Conservation (phyloP, 139 green algal species). For the Tetraselmis chui region DNA sequence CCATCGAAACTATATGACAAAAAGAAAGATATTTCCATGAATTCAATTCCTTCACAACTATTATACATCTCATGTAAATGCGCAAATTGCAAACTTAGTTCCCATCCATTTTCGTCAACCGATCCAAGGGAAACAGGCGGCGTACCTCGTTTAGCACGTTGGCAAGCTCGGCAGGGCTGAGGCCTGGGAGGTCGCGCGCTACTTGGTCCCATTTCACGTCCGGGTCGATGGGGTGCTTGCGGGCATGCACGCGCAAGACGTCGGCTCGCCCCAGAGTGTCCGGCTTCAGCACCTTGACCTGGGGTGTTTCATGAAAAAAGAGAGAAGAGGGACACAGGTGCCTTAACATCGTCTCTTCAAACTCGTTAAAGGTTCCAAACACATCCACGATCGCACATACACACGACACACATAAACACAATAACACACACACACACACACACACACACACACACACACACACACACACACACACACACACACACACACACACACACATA, state of each 20-base stretch:
- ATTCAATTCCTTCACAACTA: too few relatives aligned
- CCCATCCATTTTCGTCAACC: too few relatives aligned
- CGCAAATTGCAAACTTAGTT: too few relatives aligned
- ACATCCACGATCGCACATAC: too few relatives aligned
- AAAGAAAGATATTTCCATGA: too few relatives aligned
- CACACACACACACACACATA: conserved; percentile 22
- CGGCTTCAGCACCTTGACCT: conserved; percentile 48
- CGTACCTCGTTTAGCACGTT: conserved; percentile 90
- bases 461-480: background rate
- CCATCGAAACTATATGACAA: too few relatives aligned
- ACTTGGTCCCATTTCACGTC: conserved; percentile 86
- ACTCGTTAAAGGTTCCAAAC: too few relatives aligned
- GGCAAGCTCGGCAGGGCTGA: conserved; percentile 86
- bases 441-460: background rate
- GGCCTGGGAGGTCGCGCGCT: conserved; percentile 81
- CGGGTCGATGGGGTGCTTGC: conserved; percentile 38
- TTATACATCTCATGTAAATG: too few relatives aligned
- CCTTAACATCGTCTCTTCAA: background rate
- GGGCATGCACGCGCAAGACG: conserved; percentile 66
- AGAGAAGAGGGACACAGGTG: background rate
- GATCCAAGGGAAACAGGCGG: too few relatives aligned
- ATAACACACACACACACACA: too few relatives aligned
- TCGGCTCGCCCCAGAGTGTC: conserved; percentile 60
- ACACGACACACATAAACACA: too few relatives aligned
- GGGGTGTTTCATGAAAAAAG: background rate